Evolutionary conservation across 108 stramenopile species (phyloP), one percentile per base, ranked within the genome.

Genomic region (Fragilariopsis cylindrus): DNA sequence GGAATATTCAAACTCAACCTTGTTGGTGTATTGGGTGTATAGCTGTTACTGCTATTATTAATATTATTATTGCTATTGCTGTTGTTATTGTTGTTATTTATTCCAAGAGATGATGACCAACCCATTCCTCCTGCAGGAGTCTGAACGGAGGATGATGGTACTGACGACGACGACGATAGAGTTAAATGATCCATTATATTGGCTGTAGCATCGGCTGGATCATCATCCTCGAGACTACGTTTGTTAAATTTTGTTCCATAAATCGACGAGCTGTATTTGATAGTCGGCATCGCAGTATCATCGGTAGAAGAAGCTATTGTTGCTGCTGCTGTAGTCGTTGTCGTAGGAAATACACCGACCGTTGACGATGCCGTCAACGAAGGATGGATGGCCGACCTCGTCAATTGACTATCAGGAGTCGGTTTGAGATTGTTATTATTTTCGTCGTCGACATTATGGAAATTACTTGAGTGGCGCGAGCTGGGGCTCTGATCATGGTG

Each of bases 211-310:
- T 64, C 69, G 12, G 52, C 30, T 12, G 77, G 71, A 56, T 78
- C 71, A 19, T 81, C 73, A 40, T 70, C 76, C 9, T 65, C 73
- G 57, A 73, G 62, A 65, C 72, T 76, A 58, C 16, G 66, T 52
- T 13, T 50, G 18, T 53, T 57, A 57, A 62, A 69, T 42, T 69
- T 15, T 19, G 50, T 68, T 42, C 73, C 74, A 69, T 68, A 81
- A 30, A 68, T 68, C 49, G 67, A 63, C 43, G 62, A 63, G 57
- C 16, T n/a, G 7, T 57, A 30, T 30, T 30, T 30, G 30, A 2
- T 30, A 30, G 30, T 30, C 30, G 30, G 30, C 2, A 30, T 30
- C 30, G 30, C 30, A 30, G 1, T 30, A 30, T 30, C 2, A 30
- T 30, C 30, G 30, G 30, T 30, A 30, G 30, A 30, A 30, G 30